A percentile compares a stretch with the other conserved stretches of the same genome.
Conservation (phyloP, 2,329 filamentous ascomycete genomes). For the Trichophyton verrucosum region DNA sequence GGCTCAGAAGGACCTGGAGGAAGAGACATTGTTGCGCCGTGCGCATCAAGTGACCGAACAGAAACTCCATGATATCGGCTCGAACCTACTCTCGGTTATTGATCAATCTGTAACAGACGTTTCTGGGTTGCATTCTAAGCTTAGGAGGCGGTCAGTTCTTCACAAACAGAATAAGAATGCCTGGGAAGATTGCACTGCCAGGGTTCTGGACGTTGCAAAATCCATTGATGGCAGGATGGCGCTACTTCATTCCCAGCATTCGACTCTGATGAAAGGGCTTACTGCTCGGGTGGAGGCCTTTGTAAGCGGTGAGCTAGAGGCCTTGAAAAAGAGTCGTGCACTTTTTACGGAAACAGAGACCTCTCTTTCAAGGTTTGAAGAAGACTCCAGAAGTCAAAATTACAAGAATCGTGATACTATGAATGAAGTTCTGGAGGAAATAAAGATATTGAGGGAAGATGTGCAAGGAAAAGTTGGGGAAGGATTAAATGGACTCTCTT, state of each 20-base stretch:
- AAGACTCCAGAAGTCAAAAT: conserved; percentile 45
- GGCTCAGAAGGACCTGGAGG: conserved; percentile 61
- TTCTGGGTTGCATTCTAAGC: conserved; percentile 69
- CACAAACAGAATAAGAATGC: conserved; percentile 64
- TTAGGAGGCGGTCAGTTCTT: conserved; percentile 71
- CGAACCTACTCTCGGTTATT: conserved; percentile 64
- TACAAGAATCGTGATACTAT: conserved; percentile 61
- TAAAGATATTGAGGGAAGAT: conserved; percentile 75
- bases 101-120: conserved; percentile 69
- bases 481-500: conserved; percentile 69
- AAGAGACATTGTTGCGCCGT: conserved; percentile 67
- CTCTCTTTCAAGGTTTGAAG: conserved; percentile 55
- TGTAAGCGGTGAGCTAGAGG: conserved; percentile 59
- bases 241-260: conserved; percentile 60
- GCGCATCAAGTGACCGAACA: conserved; percentile 79
- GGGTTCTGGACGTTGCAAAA: conserved; percentile 63
- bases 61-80: conserved; percentile 60
- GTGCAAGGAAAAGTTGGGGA: conserved; percentile 78
- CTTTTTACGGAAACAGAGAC: conserved; percentile 58
- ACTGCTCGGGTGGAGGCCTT: conserved; percentile 64
- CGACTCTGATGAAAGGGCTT: conserved; percentile 54
- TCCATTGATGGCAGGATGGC: conserved; percentile 65
- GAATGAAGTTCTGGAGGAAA: conserved; percentile 84
- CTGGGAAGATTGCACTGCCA: conserved; percentile 64
- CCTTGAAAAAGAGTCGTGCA: conserved; percentile 55